Conservation (phyloP, 768 basidiomycete species). For the Termitomyces sp. region DNA sequence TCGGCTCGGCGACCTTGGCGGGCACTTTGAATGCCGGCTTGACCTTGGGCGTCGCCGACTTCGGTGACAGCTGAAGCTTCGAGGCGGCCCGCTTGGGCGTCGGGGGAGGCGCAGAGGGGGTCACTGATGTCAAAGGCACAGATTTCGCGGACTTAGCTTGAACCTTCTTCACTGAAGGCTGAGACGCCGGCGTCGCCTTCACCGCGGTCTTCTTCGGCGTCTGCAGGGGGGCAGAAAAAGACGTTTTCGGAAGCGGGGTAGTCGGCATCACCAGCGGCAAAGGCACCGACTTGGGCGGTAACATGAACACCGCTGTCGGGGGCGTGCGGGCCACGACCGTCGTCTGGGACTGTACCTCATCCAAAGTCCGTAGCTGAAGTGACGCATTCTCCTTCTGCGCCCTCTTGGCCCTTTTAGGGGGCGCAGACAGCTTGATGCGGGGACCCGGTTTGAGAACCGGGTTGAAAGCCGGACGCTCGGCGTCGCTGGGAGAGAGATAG, state of each 20-base stretch:
- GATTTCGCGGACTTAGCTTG: neutral
- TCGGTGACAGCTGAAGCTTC: neutral
- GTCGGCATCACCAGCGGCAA: neutral
- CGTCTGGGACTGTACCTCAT: neutral
- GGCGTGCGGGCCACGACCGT: neutral
- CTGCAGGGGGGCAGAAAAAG: neutral
- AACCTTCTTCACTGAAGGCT: neutral
- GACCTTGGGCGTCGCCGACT: neutral
- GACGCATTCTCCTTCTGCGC: neutral
- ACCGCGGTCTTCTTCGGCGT: neutral
- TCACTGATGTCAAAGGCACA: neutral
- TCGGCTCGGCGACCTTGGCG: neutral
- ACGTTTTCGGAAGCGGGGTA: no score
- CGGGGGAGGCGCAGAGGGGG: neutral
- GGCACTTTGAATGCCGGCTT: constrained; percentile 1
- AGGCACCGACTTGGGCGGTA: neutral
- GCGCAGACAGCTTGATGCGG: neutral
- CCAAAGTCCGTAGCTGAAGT: no score
- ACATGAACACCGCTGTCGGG: neutral
- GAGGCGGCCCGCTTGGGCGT: neutral
- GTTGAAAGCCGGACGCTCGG: constrained; percentile 1
- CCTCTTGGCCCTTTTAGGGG: neutral
- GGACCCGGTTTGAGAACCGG: neutral
- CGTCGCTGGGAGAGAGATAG: neutral
- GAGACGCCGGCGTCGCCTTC: neutral